Evolutionary conservation across 495 filamentous ascomycete genomes (phyloP).

Genomic region (Amphirosellinia nigrospora): DNA sequence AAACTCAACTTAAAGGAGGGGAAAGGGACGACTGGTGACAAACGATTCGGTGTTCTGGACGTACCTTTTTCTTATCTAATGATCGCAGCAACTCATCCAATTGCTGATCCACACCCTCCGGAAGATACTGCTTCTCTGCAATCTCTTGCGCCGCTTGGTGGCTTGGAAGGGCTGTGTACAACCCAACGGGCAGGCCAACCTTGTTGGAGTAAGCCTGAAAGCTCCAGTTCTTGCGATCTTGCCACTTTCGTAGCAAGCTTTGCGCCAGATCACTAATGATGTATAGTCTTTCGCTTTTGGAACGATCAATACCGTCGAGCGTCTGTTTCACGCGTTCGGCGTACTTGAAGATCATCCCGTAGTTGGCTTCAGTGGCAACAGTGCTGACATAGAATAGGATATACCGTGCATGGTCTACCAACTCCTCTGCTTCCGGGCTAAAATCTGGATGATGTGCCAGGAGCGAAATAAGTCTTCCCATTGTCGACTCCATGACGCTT

Average conservation of each 20-base stretch:
- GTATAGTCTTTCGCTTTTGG: slow-evolving; percentile 72
- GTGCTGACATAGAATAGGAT: slow-evolving; percentile 85
- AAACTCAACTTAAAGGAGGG: slow-evolving; percentile 13
- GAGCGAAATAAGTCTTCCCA: slow-evolving; percentile 83
- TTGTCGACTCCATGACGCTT: slow-evolving; percentile 79
- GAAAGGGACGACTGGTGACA: neutral
- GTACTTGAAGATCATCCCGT: slow-evolving; percentile 88
- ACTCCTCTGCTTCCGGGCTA: slow-evolving; percentile 65
- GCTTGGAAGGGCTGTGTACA: slow-evolving; percentile 76
- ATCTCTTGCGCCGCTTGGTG: slow-evolving; percentile 83
- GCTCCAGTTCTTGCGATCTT: slow-evolving; percentile 75
- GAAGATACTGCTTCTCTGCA: slow-evolving; percentile 80
- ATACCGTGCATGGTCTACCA: slow-evolving; percentile 82
- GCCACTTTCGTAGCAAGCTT: slow-evolving; percentile 79
- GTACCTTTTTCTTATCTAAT: slow-evolving; percentile 62
- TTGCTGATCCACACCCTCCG: slow-evolving; percentile 78
- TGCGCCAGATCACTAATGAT: slow-evolving; percentile 89
- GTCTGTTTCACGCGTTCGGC: slow-evolving; percentile 93
- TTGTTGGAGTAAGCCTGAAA: slow-evolving; percentile 85
- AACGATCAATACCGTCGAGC: slow-evolving; percentile 71
- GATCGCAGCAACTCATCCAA: slow-evolving; percentile 68
- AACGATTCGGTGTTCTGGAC: slow-evolving; percentile 13
- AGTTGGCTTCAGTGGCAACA: slow-evolving; percentile 83
- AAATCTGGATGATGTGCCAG: slow-evolving; percentile 97
- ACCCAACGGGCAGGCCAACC: slow-evolving; percentile 74